Evolutionary conservation across 2,329 filamentous ascomycete genomes (phyloP).

Genomic region (Trichoderma harzianum): DNA sequence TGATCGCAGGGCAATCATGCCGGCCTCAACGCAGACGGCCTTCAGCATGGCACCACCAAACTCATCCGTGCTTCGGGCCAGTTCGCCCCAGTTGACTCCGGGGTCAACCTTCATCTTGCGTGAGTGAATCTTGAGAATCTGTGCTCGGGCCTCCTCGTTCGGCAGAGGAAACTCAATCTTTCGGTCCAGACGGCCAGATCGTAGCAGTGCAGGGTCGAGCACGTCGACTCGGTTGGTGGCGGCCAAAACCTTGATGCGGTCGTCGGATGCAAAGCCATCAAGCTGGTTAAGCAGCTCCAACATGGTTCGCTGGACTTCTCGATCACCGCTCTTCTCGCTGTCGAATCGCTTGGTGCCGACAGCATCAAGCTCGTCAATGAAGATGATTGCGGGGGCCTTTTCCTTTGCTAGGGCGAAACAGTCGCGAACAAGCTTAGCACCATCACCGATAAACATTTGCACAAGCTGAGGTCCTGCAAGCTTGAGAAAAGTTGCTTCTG

Average conservation of each 20-base stretch:
- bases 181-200: slow-evolving; percentile 86
- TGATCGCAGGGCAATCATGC: slow-evolving; percentile 95
- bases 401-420: slow-evolving; percentile 97
- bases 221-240: slow-evolving; percentile 95
- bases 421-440: slow-evolving; percentile 94
- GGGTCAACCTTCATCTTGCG: slow-evolving; percentile 97
- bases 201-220: slow-evolving; percentile 83
- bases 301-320: slow-evolving; percentile 98
- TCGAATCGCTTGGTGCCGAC: slow-evolving; percentile 99
- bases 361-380: slow-evolving; percentile 97
- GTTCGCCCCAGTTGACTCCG: slow-evolving; percentile 89
- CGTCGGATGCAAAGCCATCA: slow-evolving; percentile 94
- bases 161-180: slow-evolving; percentile 99
- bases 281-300: slow-evolving; percentile 97
- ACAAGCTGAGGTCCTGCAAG: slow-evolving; percentile 95
- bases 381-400: slow-evolving; percentile 98
- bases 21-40: slow-evolving; percentile 96
- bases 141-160: slow-evolving; percentile 94
- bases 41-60: slow-evolving; percentile 98
- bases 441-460: slow-evolving; percentile 99
- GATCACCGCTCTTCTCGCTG: slow-evolving; percentile 94
- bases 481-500: slow-evolving; percentile 97
- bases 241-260: slow-evolving; percentile 92
- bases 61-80: slow-evolving; percentile 95
- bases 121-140: slow-evolving; percentile 96